Conservation (phyloP, 345 rosid species). For the Lagerstroemia speciosa region DNA sequence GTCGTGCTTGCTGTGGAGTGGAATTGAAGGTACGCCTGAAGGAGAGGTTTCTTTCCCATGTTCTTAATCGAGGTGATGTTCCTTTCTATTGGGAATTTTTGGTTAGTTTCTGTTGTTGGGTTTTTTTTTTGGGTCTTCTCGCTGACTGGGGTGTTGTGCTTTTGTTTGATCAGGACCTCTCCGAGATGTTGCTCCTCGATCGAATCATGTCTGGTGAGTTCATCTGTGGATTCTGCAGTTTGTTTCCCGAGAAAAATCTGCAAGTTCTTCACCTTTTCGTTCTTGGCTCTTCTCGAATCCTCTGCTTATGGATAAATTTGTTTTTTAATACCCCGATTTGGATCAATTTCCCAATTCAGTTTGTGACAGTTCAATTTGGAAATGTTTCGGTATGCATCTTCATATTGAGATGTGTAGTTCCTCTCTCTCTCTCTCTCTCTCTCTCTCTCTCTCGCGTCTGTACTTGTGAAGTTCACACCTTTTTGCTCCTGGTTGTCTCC, state of each 20-base stretch:
- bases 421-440: too few species aligned
- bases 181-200: conserved; percentile 4
- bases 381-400: not conserved
- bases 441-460: too few species aligned
- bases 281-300: not conserved
- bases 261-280: not conserved
- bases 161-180: conserved; percentile 2
- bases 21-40: not conserved
- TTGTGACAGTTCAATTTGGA: not conserved
- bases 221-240: not conserved
- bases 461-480: too few species aligned
- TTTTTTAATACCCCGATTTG: not conserved
- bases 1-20: not conserved
- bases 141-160: not conserved
- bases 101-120: not conserved
- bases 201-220: not conserved
- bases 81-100: not conserved
- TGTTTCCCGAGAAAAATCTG: not conserved
- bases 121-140: not conserved
- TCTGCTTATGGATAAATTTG: not conserved
- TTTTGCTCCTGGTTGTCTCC: not conserved
- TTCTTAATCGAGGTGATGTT: conserved; percentile 4
- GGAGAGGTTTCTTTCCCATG: not conserved
- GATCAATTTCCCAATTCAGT: not conserved
- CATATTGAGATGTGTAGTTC: too few species aligned